phyloP scores from a whole-genome alignment of 208 protist genomes.

The Wallacemonas sp. region DNA sequence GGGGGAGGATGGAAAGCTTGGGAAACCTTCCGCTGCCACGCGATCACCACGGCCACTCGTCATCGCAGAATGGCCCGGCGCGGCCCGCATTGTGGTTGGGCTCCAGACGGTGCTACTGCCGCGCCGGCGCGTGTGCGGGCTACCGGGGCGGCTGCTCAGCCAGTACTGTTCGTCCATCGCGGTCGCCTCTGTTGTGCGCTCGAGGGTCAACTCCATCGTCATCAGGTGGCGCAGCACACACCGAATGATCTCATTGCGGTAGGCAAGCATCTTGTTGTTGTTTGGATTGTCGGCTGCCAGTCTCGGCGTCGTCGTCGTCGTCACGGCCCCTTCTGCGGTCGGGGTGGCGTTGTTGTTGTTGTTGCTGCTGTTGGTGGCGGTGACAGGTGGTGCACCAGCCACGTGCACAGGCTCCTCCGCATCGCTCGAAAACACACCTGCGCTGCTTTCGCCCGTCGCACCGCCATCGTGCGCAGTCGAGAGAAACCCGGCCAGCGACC shows the following conservation, averaged over 20 bases:
- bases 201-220: slow-evolving; percentile 65
- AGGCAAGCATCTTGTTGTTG: slow-evolving; percentile 72
- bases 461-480: background rate
- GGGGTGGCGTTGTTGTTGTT: too few relatives aligned
- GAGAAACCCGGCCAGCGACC: background rate
- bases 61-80: too few relatives aligned
- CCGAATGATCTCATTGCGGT: slow-evolving; percentile 66
- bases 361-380: slow-evolving; percentile 30
- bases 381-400: slow-evolving; percentile 1
- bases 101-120: background rate
- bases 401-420: slow-evolving; percentile 1
- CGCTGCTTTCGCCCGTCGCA: background rate
- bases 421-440: slow-evolving; percentile 3
- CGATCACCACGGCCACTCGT: too few relatives aligned
- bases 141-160: background rate
- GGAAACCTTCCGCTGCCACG: background rate
- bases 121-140: background rate
- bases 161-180: background rate
- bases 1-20: background rate
- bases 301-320: too few relatives aligned
- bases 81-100: slow-evolving; percentile 15
- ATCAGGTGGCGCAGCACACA: slow-evolving; percentile 63
- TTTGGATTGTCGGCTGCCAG: slow-evolving; percentile 20
- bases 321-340: too few relatives aligned
- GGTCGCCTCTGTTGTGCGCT: slow-evolving; percentile 21